Evolutionary conservation across 176 grass and related monocot genomes (phyloP).

Genomic region (Puya raimondii): DNA sequence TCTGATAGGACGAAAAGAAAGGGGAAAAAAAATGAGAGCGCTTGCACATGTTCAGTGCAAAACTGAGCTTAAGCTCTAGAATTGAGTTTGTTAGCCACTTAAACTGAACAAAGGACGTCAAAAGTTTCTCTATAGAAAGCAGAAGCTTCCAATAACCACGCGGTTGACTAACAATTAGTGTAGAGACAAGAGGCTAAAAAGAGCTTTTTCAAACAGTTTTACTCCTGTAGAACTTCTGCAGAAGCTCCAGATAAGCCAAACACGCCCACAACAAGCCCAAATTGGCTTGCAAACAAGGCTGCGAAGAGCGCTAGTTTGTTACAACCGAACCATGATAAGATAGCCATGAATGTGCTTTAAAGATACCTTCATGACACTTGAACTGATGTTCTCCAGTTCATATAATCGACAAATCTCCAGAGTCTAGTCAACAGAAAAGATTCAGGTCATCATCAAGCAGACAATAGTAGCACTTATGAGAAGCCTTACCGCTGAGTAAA

Average conservation of each 20-base stretch:
- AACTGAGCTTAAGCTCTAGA: constrained; percentile 7
- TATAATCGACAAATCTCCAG: constrained; percentile 86
- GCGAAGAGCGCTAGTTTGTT: no score
- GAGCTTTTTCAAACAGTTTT: no score
- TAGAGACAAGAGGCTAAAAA: no score
- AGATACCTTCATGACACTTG: constrained; percentile 82
- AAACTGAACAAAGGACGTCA: not conserved
- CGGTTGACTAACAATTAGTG: no score
- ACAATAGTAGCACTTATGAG: constrained; percentile 7
- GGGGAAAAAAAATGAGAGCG: not conserved
- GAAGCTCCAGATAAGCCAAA: no score
- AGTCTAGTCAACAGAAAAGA: constrained; percentile 48
- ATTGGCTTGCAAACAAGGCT: no score
- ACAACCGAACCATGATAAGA: not conserved
- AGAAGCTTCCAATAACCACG: no score
- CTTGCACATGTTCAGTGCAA: not conserved
- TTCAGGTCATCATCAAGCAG: constrained; percentile 8
- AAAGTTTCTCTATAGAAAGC: not conserved
- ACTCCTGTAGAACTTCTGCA: no score
- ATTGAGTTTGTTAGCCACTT: constrained; percentile 3
- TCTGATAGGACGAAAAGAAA: constrained; percentile 34
- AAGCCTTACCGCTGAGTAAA: constrained; percentile 3
- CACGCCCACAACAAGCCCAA: no score
- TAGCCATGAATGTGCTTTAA: not conserved
- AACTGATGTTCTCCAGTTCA: constrained; percentile 71